Percentiles rank a stretch among this genome's conserved stretches.
phyloP scores from a whole-genome alignment of 805 yeast species.

The Tetrapisispora nanseiensis region DNA sequence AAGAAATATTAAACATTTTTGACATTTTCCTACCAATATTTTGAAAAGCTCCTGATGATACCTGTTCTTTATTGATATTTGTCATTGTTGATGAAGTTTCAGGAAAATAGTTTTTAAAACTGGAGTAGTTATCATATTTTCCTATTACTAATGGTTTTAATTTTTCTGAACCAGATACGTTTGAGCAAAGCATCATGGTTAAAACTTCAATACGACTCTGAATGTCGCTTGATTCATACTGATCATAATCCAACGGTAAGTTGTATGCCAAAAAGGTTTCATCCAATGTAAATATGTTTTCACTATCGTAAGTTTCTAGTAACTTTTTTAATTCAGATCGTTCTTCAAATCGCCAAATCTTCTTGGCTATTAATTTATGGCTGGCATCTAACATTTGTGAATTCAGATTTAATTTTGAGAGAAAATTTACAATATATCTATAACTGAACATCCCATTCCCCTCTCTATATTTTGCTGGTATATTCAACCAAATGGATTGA shows the following conservation, averaged over 20 bases:
- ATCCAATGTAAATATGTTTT: slow-evolving; percentile 49
- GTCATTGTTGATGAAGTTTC: background rate
- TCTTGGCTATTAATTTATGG: slow-evolving; percentile 37
- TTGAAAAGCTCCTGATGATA: background rate
- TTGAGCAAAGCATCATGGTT: slow-evolving; percentile 54
- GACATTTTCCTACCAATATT: slow-evolving; percentile 37
- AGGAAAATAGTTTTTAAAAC: slow-evolving; percentile 31
- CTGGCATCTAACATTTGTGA: slow-evolving; percentile 34
- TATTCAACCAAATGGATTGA: slow-evolving; percentile 50
- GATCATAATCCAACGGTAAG: slow-evolving; percentile 50
- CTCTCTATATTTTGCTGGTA: slow-evolving; percentile 41
- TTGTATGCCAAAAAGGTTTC: slow-evolving; percentile 55
- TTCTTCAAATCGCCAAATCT: slow-evolving; percentile 57
- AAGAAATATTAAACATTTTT: slow-evolving; percentile 41
- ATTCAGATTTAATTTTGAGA: slow-evolving; percentile 41
- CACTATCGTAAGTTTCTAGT: slow-evolving; percentile 37
- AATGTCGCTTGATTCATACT: slow-evolving; percentile 31
- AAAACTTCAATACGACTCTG: slow-evolving; percentile 33
- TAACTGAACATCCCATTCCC: slow-evolving; percentile 56
- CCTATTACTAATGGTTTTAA: slow-evolving; percentile 53
- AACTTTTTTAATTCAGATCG: slow-evolving; percentile 38
- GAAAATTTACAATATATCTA: slow-evolving; percentile 46
- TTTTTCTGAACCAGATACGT: slow-evolving; percentile 53
- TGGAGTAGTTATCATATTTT: slow-evolving; percentile 39
- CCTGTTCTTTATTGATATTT: background rate